Percentiles rank a stretch among this genome's conserved stretches.
Conservation (phyloP, 169 alveolate genomes). For the Cryptosporidium ubiquitum region DNA sequence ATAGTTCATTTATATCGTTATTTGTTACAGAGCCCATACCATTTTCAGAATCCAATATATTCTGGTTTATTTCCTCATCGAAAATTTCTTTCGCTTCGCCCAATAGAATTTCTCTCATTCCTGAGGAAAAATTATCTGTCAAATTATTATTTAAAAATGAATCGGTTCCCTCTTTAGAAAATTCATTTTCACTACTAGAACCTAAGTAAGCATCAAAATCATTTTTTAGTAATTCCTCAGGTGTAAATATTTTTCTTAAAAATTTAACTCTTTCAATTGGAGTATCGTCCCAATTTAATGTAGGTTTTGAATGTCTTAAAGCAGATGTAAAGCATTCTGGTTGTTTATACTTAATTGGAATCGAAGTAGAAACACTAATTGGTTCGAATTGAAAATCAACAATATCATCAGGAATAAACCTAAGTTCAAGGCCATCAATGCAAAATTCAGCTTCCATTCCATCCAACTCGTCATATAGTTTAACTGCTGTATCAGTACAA, state of each 20-base stretch:
- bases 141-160: neutral
- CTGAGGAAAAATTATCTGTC: neutral
- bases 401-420: slow-evolving; percentile 92
- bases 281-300: slow-evolving; percentile 96
- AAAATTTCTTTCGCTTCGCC: slow-evolving; percentile 56
- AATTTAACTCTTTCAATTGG: slow-evolving; percentile 90
- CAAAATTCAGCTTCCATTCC: slow-evolving; percentile 95
- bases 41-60: neutral
- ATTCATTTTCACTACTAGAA: slow-evolving; percentile 77
- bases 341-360: slow-evolving; percentile 91
- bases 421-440: slow-evolving; percentile 91
- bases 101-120: slow-evolving; percentile 40
- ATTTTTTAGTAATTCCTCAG: slow-evolving; percentile 81
- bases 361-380: slow-evolving; percentile 87
- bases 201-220: slow-evolving; percentile 82
- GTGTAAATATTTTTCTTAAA: slow-evolving; percentile 80
- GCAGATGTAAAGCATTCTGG: slow-evolving; percentile 89
- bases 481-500: slow-evolving; percentile 88
- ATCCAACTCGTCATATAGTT: slow-evolving; percentile 92
- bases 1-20: slow-evolving; percentile 17
- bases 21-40: neutral
- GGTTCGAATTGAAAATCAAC: slow-evolving; percentile 89
- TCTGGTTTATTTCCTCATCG: slow-evolving; percentile 15
- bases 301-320: slow-evolving; percentile 92
- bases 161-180: neutral